These are phyloP conservation scores for Powellomyces hirtus DNA, from an alignment of 192 early-diverging fungal species.

Conservation along the genomic window DNA sequence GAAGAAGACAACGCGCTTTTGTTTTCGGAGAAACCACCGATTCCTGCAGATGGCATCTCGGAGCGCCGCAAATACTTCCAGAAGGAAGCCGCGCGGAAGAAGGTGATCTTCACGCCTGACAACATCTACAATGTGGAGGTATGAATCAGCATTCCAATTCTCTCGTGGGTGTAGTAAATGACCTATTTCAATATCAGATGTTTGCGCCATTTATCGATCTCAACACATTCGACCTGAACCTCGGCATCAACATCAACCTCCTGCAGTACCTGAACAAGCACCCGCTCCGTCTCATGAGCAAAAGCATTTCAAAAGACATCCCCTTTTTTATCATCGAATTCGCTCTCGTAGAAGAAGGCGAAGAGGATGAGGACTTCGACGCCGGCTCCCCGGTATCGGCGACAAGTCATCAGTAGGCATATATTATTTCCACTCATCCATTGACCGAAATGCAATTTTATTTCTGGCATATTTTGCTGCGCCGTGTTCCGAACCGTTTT, in stretches of 20 bases:
- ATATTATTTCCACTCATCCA: no score
- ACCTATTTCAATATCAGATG: conserved; percentile 43
- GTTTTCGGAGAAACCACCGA: conserved; percentile 27
- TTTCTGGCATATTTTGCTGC: no score
- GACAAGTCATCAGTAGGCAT: no score
- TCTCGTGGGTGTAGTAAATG: no score
- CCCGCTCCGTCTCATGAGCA: conserved; percentile 72
- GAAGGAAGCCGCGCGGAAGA: conserved; percentile 41
- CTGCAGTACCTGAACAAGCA: conserved; percentile 49
- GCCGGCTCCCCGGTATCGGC: no score
- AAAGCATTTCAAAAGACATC: conserved; percentile 54
- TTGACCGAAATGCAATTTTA: no score
- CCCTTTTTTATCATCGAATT: conserved; percentile 75
- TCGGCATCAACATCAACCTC: conserved; percentile 54
- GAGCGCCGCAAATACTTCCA: conserved; percentile 58
- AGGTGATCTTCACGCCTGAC: conserved; percentile 56
- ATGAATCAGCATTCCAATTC: conserved; percentile 15
- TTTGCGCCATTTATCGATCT: conserved; percentile 61
- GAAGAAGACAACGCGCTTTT: conserved; percentile 38
- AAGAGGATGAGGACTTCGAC: background rate
- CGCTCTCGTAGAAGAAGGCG: conserved; percentile 15
- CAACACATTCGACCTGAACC: conserved; percentile 46
- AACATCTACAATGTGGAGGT: conserved; percentile 77
- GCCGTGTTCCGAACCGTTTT: no score
- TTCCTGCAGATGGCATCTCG: conserved; percentile 36